Conservation (phyloP, 1,284 basidiomycete genomes). For the Papiliotrema nemorosa region DNA sequence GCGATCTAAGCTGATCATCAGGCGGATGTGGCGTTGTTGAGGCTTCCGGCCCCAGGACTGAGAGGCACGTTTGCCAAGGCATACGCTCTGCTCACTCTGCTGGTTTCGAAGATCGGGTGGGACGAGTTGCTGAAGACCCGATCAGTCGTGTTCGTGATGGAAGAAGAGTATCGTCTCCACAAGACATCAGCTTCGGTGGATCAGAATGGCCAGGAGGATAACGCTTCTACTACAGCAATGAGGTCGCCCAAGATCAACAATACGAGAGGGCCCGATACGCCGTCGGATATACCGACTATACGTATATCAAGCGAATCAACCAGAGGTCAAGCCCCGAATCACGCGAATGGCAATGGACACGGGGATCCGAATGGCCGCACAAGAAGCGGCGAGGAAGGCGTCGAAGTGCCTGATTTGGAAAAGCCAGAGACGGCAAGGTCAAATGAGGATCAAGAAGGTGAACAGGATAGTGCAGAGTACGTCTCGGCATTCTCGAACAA, state of each 20-base stretch:
- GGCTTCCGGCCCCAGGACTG: constrained; percentile 88
- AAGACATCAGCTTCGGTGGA: constrained; percentile 56
- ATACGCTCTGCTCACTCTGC: constrained; percentile 80
- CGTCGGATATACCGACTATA: constrained; percentile 70
- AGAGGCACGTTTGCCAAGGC: constrained; percentile 95
- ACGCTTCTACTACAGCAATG: constrained; percentile 59
- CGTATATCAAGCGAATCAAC: constrained; percentile 80
- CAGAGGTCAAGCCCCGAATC: constrained; percentile 42
- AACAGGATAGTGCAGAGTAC: constrained; percentile 42
- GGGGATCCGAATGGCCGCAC: no score
- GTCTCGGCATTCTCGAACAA: constrained; percentile 93
- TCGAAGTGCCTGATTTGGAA: constrained; percentile 30
- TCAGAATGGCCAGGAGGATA: constrained; percentile 63
- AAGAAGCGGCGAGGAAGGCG: constrained; percentile 48
- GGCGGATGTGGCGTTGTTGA: constrained; percentile 88
- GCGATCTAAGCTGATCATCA: constrained; percentile 35
- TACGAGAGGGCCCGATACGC: constrained; percentile 19
- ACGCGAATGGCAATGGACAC: constrained; percentile 19
- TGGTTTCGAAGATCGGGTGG: constrained; percentile 95
- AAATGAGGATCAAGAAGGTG: constrained; percentile 45
- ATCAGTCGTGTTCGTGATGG: constrained; percentile 97
- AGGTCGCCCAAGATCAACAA: constrained; percentile 11
- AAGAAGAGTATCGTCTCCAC: constrained; percentile 86
- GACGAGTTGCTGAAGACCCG: constrained; percentile 94
- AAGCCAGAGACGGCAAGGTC: constrained; percentile 48